Evolutionary conservation across 2,329 filamentous ascomycete genomes (phyloP).

Genomic region (Botrytis fabae): DNA sequence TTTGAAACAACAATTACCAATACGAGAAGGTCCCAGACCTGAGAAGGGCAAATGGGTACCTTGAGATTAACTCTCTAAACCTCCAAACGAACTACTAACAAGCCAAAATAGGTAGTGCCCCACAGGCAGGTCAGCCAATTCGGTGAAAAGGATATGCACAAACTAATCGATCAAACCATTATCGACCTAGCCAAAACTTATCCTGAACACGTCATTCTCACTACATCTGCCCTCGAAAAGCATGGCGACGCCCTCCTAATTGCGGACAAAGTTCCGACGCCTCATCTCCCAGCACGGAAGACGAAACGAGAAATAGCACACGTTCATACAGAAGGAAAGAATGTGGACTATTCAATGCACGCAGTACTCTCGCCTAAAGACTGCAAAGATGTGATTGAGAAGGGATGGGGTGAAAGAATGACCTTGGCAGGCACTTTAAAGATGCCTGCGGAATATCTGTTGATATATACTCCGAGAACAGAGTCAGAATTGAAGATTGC

Average conservation of each 20-base stretch:
- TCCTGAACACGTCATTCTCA: slow-evolving; percentile 25
- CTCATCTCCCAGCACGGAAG: slow-evolving; percentile 28
- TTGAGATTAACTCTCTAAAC: neutral
- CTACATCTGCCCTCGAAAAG: slow-evolving; percentile 33
- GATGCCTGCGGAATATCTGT: slow-evolving; percentile 33
- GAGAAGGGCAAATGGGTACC: slow-evolving; percentile 29
- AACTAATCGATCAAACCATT: slow-evolving; percentile 14
- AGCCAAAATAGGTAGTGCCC: slow-evolving; percentile 31
- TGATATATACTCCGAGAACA: slow-evolving; percentile 35
- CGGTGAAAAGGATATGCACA: slow-evolving; percentile 30
- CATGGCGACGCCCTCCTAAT: slow-evolving; percentile 32
- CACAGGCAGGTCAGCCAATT: slow-evolving; percentile 31
- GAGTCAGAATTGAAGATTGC: slow-evolving; percentile 30
- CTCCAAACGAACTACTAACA: neutral
- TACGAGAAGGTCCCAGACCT: slow-evolving; percentile 30
- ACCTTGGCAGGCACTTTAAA: slow-evolving; percentile 30
- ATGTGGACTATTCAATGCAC: slow-evolving; percentile 33
- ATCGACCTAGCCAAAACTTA: slow-evolving; percentile 24
- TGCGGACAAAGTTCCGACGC: slow-evolving; percentile 26
- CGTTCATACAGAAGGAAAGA: slow-evolving; percentile 30
- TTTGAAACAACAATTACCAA: slow-evolving; percentile 26
- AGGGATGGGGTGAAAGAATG: slow-evolving; percentile 36
- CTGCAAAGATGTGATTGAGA: slow-evolving; percentile 35
- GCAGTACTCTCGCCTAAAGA: slow-evolving; percentile 32
- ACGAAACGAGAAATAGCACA: slow-evolving; percentile 34